Conservation (phyloP, 352 stramenopile species). For the Stephanocyclus meneghinianus region DNA sequence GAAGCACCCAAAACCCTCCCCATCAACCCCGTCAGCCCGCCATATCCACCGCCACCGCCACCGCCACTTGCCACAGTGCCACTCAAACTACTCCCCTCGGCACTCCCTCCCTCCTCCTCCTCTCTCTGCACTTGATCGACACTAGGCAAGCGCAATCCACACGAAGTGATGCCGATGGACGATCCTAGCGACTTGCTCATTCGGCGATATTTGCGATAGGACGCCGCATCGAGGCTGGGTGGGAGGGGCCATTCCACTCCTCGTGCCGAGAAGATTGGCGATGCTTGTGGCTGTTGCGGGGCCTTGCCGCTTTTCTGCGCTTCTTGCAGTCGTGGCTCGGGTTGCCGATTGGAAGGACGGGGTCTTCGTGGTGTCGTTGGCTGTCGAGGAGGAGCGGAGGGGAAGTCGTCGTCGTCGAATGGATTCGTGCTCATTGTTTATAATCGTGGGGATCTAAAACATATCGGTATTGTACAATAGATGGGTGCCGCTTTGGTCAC, state of each 20-base stretch:
- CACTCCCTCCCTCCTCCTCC: not conserved
- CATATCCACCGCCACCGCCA: slow-evolving; percentile 32
- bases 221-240: slow-evolving; percentile 36
- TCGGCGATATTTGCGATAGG: slow-evolving; percentile 60
- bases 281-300: slow-evolving; percentile 9
- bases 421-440: slow-evolving; percentile 23
- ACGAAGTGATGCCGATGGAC: slow-evolving; percentile 45
- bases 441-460: too few species aligned
- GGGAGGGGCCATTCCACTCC: slow-evolving; percentile 79
- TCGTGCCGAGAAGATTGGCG: slow-evolving; percentile 70
- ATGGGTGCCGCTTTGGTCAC: too few species aligned
- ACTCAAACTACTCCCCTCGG: slow-evolving; percentile 1
- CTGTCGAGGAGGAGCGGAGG: not conserved
- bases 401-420: slow-evolving; percentile 44
- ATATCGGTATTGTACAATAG: too few species aligned
- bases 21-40: slow-evolving; percentile 52
- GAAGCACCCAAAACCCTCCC: slow-evolving; percentile 37
- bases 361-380: not conserved
- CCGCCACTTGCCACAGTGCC: slow-evolving; percentile 1
- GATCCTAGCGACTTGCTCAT: slow-evolving; percentile 42
- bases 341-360: not conserved
- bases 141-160: slow-evolving; percentile 18
- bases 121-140: not conserved
- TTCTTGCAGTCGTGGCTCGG: not conserved
- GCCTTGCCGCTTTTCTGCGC: not conserved